A percentile compares a stretch with the other conserved stretches of the same genome.
Conservation (phyloP, 2,329 filamentous ascomycete species). For the Cryphonectria naterciae region DNA sequence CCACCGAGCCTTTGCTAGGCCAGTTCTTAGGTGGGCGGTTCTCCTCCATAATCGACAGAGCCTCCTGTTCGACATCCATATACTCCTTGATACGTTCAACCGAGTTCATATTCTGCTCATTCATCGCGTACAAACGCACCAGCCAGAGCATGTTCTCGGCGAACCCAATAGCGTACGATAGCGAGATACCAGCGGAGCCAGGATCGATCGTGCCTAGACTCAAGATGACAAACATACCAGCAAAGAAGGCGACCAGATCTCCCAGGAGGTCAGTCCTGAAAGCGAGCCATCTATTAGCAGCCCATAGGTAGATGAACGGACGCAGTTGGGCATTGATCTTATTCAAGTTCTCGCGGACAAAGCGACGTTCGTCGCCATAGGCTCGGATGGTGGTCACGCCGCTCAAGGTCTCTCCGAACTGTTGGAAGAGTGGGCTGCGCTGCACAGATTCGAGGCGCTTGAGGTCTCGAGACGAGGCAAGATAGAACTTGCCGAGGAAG, state of each 20-base stretch:
- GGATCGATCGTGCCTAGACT: conserved; percentile 84
- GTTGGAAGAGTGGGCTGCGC: conserved; percentile 93
- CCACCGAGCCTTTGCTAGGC: conserved; percentile 83
- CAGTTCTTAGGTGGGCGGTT: conserved; percentile 78
- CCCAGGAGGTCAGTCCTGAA: conserved; percentile 90
- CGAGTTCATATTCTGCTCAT: conserved; percentile 99
- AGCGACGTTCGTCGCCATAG: conserved; percentile 91
- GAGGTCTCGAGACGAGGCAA: conserved; percentile 89
- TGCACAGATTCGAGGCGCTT: conserved; percentile 95
- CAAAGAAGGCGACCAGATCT: conserved; percentile 90
- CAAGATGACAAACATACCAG: conserved; percentile 85
- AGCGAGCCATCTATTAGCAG: conserved; percentile 93
- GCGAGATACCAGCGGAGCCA: conserved; percentile 87
- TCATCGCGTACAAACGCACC: conserved; percentile 88
- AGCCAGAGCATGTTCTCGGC: conserved; percentile 97
- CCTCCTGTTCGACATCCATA: conserved; percentile 93
- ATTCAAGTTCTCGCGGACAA: conserved; percentile 86
- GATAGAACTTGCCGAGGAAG: conserved; percentile 83
- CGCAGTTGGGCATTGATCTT: conserved; percentile 90
- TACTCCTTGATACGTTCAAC: conserved; percentile 98
- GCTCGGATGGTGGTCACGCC: conserved; percentile 97
- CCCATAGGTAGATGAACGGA: conserved; percentile 96
- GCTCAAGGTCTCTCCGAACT: conserved; percentile 93
- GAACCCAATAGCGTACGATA: conserved; percentile 96
- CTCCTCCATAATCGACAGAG: conserved; percentile 74